Evolutionary conservation across 768 basidiomycete genomes (phyloP), one percentile per base, ranked within the genome.

Genomic region (Pholiota molesta): DNA sequence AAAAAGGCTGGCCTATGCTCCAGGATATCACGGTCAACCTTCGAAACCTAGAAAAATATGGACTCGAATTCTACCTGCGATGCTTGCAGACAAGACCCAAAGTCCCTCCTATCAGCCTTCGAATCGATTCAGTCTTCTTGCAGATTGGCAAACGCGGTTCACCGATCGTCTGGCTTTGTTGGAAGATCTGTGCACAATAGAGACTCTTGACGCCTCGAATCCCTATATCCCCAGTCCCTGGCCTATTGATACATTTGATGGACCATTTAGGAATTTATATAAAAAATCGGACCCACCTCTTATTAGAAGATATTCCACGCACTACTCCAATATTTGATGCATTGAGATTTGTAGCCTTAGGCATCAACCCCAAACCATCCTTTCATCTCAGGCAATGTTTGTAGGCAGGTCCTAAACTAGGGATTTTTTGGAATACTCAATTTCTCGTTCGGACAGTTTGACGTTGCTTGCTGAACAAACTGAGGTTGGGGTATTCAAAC

Each of bases 21-120:
- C 45, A 54, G 31, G 52, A 49, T 21, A 53, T 65, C 0, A 59
- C 65, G 28, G 51, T 57, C 11, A 60, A 62, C 23, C 53, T 65
- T 21, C 49, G 51, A 19, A 31, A 29, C 7, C 31, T 52, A 19
- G 37, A 21, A 28, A 28, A 59, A 26, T 8, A 14, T 2, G 31
- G 49, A 6, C 57, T 45, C 23, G 10, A 29, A 13, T 42, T 29
- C 26, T 35, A 35, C 44, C 9, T 56, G 16, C 39, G 40, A 10
- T 40, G 55, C 31, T 42, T 56, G 16, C 39, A 44, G 17, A 44
- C 55, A 14, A 21, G 39, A 7, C 16, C 14, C 23, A 21, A 42
- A 44, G 21, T 44, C n/a, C 26, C 40, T 8, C 40, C 17, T 29
- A 39, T 26, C 17, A 45, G 28, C 23, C 39, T 56, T 11, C 40